Evolutionary conservation across 208 protist genomes (phyloP).

Genomic region (Acanthamoeba castellanii): DNA sequence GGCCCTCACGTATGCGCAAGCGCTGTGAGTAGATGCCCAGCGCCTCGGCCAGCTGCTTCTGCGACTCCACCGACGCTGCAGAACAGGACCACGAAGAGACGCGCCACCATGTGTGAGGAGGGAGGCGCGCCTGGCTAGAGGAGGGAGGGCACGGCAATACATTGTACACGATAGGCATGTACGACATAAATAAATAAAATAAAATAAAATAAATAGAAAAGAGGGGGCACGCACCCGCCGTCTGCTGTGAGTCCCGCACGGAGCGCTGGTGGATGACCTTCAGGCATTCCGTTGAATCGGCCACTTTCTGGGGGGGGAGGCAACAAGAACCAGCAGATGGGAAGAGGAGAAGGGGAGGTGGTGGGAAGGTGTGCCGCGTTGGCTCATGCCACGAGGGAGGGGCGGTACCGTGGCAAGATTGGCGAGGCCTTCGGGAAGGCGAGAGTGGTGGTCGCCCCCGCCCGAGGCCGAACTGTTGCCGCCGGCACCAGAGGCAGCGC

Average conservation of each 20-base stretch:
- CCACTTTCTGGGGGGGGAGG: slow-evolving; percentile 32
- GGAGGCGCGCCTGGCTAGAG: too few relatives aligned
- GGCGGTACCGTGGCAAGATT: background rate
- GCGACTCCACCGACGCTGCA: slow-evolving; percentile 27
- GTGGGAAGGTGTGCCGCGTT: too few relatives aligned
- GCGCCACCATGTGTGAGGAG: background rate
- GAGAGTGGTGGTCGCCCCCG: background rate
- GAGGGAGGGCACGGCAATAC: too few relatives aligned
- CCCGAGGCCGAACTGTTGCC: background rate
- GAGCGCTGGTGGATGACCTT: slow-evolving; percentile 45
- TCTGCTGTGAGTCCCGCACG: slow-evolving; percentile 28
- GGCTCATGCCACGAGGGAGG: too few relatives aligned
- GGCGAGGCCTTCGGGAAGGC: background rate
- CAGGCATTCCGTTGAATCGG: slow-evolving; percentile 32
- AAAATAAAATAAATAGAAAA: too few relatives aligned
- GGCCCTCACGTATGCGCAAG: slow-evolving; percentile 14
- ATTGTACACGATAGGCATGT: too few relatives aligned
- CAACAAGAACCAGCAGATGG: too few relatives aligned
- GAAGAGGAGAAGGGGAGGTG: background rate
- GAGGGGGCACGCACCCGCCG: background rate
- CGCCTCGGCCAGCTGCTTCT: slow-evolving; percentile 33
- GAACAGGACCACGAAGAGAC: background rate
- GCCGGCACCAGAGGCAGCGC: background rate
- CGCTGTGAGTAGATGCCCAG: slow-evolving; percentile 32
- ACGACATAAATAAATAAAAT: too few relatives aligned